Evolutionary conservation across 257 asterid genomes (phyloP), one percentile per base, ranked within the genome.

Genomic region (Verbena officinalis): DNA sequence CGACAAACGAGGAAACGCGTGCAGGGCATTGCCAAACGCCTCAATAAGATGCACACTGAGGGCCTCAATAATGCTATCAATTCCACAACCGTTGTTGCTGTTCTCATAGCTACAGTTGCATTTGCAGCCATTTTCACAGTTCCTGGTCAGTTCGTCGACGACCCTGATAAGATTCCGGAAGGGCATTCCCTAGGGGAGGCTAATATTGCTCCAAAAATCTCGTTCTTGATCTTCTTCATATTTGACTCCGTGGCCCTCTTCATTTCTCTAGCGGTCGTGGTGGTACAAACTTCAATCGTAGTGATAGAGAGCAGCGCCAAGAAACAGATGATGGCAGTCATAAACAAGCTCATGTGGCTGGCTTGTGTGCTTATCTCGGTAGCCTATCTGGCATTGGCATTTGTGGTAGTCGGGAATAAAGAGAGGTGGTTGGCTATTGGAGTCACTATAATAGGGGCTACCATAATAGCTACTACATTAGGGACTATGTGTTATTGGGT

Each of bases 401-500:
- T 83, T 31, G 78, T 83, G 4, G 86, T 80, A 12, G 89, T 80
- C 1, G 86, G 89, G 2, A 45, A 30, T 0, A 44, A 27, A 19
- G 89, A 80, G 74, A 61, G 40, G 69, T 75, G 86, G 84, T 64
- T 80, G 12, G 89, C 89, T 0, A 59, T 83, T 5, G 78, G 76
- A 4, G 89, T 83, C 31, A 73, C 82, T 0, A 78, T 83, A 0
- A 73, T 83, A 11, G 84, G 89, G 20, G 80, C 82, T 2, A 76
- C 77, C 1, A 83, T 83, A 8, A 4, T 83, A 64, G 82, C 80
- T 2, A 67, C 86, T 33, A 80, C 89, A 0, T 14, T 80, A 3
- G 84, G 86, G 2, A 78, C 83, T 2, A 73, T 83, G 86, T 77
- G 86, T 73, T 83, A 76, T 48, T 83, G 84, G 89, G 84, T 80